Evolutionary conservation across 345 rosid genomes (phyloP).

Genomic region (Citrus australasica): DNA sequence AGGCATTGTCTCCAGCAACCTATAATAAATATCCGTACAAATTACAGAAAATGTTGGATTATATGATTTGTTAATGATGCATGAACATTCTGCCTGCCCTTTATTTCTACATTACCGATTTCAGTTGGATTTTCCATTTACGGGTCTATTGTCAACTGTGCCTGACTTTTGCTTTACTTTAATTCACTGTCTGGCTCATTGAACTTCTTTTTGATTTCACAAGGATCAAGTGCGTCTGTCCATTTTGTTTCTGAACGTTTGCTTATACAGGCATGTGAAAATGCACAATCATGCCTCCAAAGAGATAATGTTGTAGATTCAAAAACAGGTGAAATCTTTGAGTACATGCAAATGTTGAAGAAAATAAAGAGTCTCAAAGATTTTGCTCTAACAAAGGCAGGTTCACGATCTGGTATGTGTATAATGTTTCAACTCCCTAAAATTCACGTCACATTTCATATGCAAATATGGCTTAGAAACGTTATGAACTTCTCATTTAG

Average conservation of each 20-base stretch:
- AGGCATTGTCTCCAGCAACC: not conserved
- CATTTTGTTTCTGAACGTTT: not conserved
- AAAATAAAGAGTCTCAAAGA: conserved; percentile 47
- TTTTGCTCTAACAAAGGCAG: conserved; percentile 35
- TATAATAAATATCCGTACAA: not conserved
- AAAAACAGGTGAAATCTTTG: conserved; percentile 19
- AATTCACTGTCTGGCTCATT: not conserved
- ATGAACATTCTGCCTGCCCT: not conserved
- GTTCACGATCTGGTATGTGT: conserved; percentile 59
- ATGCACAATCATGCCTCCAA: conserved; percentile 44
- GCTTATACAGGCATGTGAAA: conserved; percentile 53
- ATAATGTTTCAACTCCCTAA: not conserved
- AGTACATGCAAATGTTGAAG: conserved; percentile 20
- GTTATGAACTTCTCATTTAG: too few species aligned
- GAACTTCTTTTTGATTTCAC: not conserved
- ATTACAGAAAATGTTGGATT: not conserved
- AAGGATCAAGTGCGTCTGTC: not conserved
- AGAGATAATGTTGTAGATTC: conserved; percentile 19
- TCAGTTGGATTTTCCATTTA: not conserved
- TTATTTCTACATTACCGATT: not conserved
- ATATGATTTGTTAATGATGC: not conserved
- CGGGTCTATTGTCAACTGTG: not conserved
- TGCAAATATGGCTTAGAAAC: not conserved
- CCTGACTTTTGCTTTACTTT: not conserved
- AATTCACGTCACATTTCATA: not conserved